Base-by-base conservation (phyloP, 2,329 filamentous ascomycete species). In the Fusarium haematococcum region DNA sequence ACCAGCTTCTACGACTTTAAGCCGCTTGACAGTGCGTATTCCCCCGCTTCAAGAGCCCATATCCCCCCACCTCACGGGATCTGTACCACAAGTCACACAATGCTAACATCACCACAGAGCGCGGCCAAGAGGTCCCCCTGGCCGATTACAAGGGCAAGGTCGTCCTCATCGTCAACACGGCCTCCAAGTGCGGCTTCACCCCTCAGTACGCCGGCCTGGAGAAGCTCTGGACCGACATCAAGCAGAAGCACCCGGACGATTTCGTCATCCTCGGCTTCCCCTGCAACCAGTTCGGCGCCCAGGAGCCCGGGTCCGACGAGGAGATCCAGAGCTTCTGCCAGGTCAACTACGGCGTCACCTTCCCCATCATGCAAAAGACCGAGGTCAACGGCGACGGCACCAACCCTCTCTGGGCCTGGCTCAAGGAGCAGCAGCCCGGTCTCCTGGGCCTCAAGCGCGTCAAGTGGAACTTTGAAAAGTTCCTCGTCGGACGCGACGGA, bases 401-500 rank as follows among this genome's bases (percentile, higher is more conserved):
- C 57, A 91, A 91, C 78, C 95, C 95, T 1, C 84, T 98, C 41
- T 98, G 89, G 83, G 89, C 93, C 81, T 99, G 90, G 90, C 84
- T 93, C 80, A 93, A 93, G 87, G 83, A 85, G 50, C 86, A 92
- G 84, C 93, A 95, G 87, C 90, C 96, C 1, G 95, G 97, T 25
- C 80, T 98, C 65, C 85, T 98, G 85, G 97, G 97, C 23, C 83
- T 98, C 81, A 96, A 97, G 92, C 85, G 92, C 72, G 88, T 99
- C 79, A 98, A 98, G 93, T 99, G 97, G 97, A 99, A 99, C 86
- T 99, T 98, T 87, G 97, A 99, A 85, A 99, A 99, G 90, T 99
- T 98, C 86, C 86, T 99, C 74, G 87, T 99, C 75, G 93, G 92
- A 70, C 90, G 91, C 71, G 95, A 98, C 83, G 97, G 97, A 30